phyloP scores from a whole-genome alignment of 495 filamentous ascomycete species.

The Astrothelium macrocarpum region DNA sequence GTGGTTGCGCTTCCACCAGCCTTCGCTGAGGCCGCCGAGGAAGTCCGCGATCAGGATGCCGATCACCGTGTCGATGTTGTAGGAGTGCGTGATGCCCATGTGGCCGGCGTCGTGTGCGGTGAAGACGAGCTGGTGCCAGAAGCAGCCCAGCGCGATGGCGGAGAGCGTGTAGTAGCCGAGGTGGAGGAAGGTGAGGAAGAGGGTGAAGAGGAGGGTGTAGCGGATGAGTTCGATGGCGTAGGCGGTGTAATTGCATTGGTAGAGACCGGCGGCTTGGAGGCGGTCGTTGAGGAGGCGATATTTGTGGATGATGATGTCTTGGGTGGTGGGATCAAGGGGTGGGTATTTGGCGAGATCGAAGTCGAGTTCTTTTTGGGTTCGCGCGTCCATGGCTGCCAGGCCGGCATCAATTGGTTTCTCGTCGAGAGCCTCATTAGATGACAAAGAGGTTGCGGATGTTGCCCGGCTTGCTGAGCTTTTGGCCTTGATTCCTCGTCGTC shows the following conservation, averaged over 20 bases:
- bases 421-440: constrained; percentile 18
- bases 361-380: constrained; percentile 65
- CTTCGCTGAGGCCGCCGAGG: constrained; percentile 77
- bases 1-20: constrained; percentile 97
- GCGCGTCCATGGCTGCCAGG: constrained; percentile 59
- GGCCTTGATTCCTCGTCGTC: neutral
- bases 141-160: constrained; percentile 66
- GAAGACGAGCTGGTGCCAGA: constrained; percentile 97
- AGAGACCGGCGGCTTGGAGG: constrained; percentile 66
- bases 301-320: constrained; percentile 66
- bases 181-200: constrained; percentile 56
- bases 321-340: constrained; percentile 60
- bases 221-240: constrained; percentile 69
- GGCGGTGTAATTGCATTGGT: constrained; percentile 72
- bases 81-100: constrained; percentile 93
- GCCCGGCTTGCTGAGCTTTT: constrained; percentile 7
- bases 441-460: constrained; percentile 34
- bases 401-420: neutral
- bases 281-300: constrained; percentile 66
- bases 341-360: constrained; percentile 77
- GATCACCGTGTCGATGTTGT: constrained; percentile 69
- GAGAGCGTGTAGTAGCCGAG: constrained; percentile 65
- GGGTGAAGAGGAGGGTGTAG: constrained; percentile 60
- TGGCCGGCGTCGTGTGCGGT: constrained; percentile 94
- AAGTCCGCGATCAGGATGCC: constrained; percentile 89